Percentiles rank a stretch among this genome's conserved stretches.
These are phyloP conservation scores for Plasmodium cynomolgi DNA, from an alignment of 169 alveolate genomes.

Conservation along the genomic window DNA sequence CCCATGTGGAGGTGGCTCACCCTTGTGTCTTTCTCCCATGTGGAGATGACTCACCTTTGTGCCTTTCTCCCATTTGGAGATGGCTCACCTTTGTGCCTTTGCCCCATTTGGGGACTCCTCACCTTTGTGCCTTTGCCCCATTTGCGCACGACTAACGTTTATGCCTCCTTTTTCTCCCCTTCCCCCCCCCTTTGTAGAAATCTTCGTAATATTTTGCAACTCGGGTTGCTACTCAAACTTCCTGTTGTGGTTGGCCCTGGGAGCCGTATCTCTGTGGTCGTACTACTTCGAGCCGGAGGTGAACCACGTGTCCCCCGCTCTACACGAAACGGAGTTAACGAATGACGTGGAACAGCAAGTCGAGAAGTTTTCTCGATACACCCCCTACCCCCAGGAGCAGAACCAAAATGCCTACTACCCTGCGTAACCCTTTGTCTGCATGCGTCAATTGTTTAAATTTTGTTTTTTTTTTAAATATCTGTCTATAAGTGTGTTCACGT, in stretches of 20 bases:
- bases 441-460: constrained; percentile 57
- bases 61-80: no score
- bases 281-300: constrained; percentile 93
- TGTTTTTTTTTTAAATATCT: constrained; percentile 44
- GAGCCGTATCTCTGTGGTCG: constrained; percentile 92
- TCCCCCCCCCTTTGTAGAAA: constrained; percentile 77
- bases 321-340: constrained; percentile 93
- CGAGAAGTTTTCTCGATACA: constrained; percentile 90
- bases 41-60: no score
- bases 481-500: neutral
- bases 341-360: constrained; percentile 94
- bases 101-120: no score
- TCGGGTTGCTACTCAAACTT: constrained; percentile 81
- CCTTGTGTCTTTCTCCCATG: constrained; percentile 34
- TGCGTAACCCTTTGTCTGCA: constrained; percentile 46
- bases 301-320: constrained; percentile 92
- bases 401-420: constrained; percentile 71
- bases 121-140: neutral
- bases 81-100: no score
- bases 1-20: neutral
- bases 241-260: constrained; percentile 86
- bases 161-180: constrained; percentile 12
- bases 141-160: neutral
- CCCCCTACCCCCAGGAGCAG: constrained; percentile 79
- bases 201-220: constrained; percentile 82